A percentile compares a stretch with the other conserved stretches of the same genome.
Evolutionary conservation across 371 early-diverging fungal species (phyloP).

Genomic region (Mortierella sp.): DNA sequence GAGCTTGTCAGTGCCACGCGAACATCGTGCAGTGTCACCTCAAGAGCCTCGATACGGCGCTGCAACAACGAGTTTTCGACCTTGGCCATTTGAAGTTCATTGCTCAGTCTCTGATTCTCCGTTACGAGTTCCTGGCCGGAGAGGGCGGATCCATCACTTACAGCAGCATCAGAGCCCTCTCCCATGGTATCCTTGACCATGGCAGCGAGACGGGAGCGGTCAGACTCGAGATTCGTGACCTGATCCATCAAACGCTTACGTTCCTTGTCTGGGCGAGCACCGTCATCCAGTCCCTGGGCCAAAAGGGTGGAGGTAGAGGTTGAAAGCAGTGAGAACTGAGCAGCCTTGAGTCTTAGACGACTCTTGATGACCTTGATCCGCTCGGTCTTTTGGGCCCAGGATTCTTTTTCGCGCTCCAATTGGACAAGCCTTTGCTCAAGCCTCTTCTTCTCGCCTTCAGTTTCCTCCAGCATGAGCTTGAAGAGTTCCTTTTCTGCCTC

Average conservation of each 20-base stretch:
- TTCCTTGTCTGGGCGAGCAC: slow-evolving; percentile 47
- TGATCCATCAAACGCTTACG: slow-evolving; percentile 50
- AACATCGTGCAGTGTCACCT: slow-evolving; percentile 51
- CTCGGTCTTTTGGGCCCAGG: slow-evolving; percentile 25
- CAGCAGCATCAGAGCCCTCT: neutral
- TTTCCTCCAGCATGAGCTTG: slow-evolving; percentile 52
- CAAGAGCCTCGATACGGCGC: slow-evolving; percentile 48
- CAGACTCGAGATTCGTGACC: slow-evolving; percentile 43
- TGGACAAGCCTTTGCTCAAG: slow-evolving; percentile 31
- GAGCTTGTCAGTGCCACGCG: slow-evolving; percentile 46
- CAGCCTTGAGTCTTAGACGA: slow-evolving; percentile 32
- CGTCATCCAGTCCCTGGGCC: slow-evolving; percentile 28
- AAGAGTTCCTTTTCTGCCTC: slow-evolving; percentile 50
- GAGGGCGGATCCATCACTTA: slow-evolving; percentile 14
- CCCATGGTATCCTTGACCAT: slow-evolving; percentile 53
- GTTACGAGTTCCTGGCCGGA: slow-evolving; percentile 29
- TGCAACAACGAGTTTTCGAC: slow-evolving; percentile 45
- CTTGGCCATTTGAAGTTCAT: slow-evolving; percentile 49
- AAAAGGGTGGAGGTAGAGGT: slow-evolving; percentile 41
- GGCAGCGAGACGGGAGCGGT: slow-evolving; percentile 46
- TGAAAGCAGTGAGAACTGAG: slow-evolving; percentile 39
- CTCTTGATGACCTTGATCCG: slow-evolving; percentile 29
- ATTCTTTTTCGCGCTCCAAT: slow-evolving; percentile 30
- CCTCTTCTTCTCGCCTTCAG: slow-evolving; percentile 49
- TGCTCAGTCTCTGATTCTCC: slow-evolving; percentile 31